Evolutionary conservation across 495 filamentous ascomycete species (phyloP).

Genomic region (Penicillium paradoxum): DNA sequence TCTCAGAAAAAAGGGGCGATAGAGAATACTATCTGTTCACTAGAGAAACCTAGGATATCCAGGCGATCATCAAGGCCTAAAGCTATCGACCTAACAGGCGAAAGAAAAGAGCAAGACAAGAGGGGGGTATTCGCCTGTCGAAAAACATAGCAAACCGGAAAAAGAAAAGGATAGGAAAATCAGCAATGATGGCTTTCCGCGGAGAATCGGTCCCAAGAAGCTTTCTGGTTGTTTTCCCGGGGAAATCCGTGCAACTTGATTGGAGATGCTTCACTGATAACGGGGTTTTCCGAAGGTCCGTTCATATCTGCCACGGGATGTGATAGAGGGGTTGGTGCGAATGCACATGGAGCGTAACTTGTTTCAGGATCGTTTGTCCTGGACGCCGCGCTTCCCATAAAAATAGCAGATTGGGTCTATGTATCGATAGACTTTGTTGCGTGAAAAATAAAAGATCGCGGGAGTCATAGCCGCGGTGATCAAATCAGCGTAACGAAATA

Average conservation of each 20-base stretch:
- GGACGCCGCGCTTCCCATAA: conserved; percentile 3
- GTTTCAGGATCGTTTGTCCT: neutral
- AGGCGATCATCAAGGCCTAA: neutral
- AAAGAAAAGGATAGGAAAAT: neutral
- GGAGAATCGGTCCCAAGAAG: conserved; percentile 5
- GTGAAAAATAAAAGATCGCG: no score
- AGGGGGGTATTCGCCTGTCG: conserved; percentile 27
- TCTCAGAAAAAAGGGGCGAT: no score
- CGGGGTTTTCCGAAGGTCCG: neutral
- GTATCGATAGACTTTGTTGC: neutral
- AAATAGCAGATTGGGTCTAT: conserved; percentile 1
- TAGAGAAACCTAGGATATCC: neutral
- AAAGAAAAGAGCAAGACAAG: conserved; percentile 3
- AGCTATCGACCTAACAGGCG: neutral
- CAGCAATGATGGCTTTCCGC: conserved; percentile 7
- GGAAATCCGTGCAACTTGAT: neutral
- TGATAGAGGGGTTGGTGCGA: neutral
- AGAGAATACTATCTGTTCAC: neutral
- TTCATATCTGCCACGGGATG: neutral
- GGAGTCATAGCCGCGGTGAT: no score
- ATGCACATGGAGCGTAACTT: neutral
- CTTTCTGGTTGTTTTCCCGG: neutral
- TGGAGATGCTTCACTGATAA: neutral
- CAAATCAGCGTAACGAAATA: neutral
- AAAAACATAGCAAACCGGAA: neutral